phyloP scores from a whole-genome alignment of 2,329 filamentous ascomycete species.

The Thelonectria discophora region DNA sequence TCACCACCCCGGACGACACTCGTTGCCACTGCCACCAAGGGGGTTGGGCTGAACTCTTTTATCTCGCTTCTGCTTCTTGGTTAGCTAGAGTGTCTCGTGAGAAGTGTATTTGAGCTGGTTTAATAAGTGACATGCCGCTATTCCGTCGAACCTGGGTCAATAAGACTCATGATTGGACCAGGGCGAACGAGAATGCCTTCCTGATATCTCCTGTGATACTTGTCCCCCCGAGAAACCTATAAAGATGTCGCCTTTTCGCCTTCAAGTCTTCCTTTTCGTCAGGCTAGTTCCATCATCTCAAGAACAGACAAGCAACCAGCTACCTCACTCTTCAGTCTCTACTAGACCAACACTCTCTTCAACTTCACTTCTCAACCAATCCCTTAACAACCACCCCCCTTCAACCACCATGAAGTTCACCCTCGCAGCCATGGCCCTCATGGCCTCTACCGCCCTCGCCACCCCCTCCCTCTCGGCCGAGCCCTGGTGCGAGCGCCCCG shows the following conservation, averaged over 20 bases:
- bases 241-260: conserved; percentile 25
- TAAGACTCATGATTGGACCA: neutral
- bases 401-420: conserved; percentile 42
- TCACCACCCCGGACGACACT: neutral
- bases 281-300: conserved; percentile 37
- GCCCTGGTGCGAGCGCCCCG: conserved; percentile 50
- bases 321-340: conserved; percentile 11
- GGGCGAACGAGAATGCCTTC: neutral
- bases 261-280: conserved; percentile 22
- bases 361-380: conserved; percentile 18
- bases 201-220: too few relatives aligned
- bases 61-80: neutral
- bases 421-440: conserved; percentile 37
- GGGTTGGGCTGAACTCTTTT: neutral
- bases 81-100: neutral
- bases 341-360: conserved; percentile 18
- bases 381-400: neutral
- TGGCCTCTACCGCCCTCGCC: conserved; percentile 32
- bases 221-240: conserved; percentile 26
- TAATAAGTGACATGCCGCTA: neutral
- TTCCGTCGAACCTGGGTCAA: neutral
- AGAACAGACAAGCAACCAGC: conserved; percentile 29
- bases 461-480: conserved; percentile 34
- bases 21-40: neutral
- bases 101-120: neutral